Conservation (phyloP, 768 basidiomycete species). For the Suillus subaureus region DNA sequence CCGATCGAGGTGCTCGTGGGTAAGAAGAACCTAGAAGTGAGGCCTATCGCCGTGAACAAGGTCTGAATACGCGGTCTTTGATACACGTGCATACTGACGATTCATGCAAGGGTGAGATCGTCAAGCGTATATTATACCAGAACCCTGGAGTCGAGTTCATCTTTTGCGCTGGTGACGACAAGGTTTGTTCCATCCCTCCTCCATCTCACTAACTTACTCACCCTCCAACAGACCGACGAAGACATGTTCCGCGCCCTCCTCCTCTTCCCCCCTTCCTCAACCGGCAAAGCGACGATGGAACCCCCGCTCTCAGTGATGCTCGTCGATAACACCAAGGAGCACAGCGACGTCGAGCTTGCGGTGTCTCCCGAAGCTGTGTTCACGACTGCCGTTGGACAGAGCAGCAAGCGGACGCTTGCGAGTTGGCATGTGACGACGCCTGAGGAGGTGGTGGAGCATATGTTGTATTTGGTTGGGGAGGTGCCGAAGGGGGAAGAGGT, state of each 20-base stretch:
- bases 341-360: conserved; percentile 54
- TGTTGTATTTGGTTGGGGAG: conserved; percentile 62
- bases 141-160: conserved; percentile 95
- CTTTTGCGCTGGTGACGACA: conserved; percentile 98
- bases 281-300: conserved; percentile 50
- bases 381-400: conserved; percentile 92
- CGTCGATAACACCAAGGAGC: conserved; percentile 23
- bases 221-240: conserved; percentile 76
- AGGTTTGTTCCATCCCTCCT: conserved; percentile 47
- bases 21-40: conserved; percentile 98
- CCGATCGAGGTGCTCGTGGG: conserved; percentile 97
- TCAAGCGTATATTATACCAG: conserved; percentile 89
- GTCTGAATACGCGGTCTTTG: conserved; percentile 25
- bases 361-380: conserved; percentile 76
- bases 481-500: conserved; percentile 5
- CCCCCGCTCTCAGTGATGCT: conserved; percentile 56
- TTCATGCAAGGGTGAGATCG: conserved; percentile 80
- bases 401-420: conserved; percentile 86
- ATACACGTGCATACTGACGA: background rate
- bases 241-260: conserved; percentile 97
- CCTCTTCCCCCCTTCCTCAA: conserved; percentile 48
- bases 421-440: conserved; percentile 92
- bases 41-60: conserved; percentile 96
- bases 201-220: background rate
- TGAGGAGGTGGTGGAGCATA: conserved; percentile 80